Conservation (phyloP, 2,329 filamentous ascomycete species). For the Rutstroemia sp. region DNA sequence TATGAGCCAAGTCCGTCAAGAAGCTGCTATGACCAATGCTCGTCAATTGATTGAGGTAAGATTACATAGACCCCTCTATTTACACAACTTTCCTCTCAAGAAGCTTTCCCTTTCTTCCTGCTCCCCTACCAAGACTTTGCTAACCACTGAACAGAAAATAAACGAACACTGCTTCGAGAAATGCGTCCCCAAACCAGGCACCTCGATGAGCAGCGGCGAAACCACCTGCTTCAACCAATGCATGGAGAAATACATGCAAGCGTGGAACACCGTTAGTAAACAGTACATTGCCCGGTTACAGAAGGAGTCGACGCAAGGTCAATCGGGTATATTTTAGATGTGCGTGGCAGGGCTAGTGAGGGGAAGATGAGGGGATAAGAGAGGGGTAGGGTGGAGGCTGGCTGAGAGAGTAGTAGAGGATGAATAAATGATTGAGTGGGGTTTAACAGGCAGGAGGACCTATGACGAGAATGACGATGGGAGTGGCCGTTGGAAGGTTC, state of each 20-base stretch:
- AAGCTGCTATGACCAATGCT: conserved; percentile 58
- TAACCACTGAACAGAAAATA: conserved; percentile 56
- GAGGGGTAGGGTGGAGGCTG: background rate
- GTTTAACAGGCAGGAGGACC: too few species aligned
- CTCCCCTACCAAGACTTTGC: conserved; percentile 40
- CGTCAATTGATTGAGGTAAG: conserved; percentile 60
- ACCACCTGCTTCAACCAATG: conserved; percentile 65
- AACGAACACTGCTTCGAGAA: conserved; percentile 76
- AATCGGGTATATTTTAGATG: conserved; percentile 4
- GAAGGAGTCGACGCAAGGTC: conserved; percentile 15
- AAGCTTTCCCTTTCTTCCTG: background rate
- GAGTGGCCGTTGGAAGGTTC: background rate
- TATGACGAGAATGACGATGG: too few species aligned
- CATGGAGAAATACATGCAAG: conserved; percentile 79
- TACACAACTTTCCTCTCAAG: background rate
- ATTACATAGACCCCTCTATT: conserved; percentile 22
- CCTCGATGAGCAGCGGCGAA: conserved; percentile 55
- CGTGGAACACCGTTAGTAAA: conserved; percentile 68
- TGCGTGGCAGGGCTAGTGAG: background rate
- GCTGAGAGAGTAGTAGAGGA: too few species aligned
- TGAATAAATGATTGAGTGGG: too few species aligned
- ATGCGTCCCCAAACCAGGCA: conserved; percentile 64
- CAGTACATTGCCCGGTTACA: conserved; percentile 49
- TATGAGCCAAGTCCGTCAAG: conserved; percentile 52
- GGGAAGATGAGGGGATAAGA: background rate